Base-by-base conservation (phyloP, 2,329 filamentous ascomycete genomes). In the Fusarium sp. region DNA sequence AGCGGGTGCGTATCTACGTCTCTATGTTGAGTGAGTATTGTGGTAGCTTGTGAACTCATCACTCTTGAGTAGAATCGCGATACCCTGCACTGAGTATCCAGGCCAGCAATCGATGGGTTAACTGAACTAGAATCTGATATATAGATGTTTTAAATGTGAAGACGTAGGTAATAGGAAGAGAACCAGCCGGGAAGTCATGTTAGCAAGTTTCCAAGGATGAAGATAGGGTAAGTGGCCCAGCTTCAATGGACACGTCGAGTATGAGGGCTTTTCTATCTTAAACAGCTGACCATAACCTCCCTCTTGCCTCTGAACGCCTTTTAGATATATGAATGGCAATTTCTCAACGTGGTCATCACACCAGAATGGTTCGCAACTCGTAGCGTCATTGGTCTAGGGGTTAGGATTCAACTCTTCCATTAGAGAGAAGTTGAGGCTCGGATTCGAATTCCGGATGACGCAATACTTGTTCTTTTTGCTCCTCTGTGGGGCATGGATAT, bases 381-480 rank as follows among this genome's bases (percentile, higher is more conserved):
- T 20, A 51, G 66, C 66, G 66, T 62, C 63, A 62, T 55, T 68
- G 63, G 64, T 68, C 64, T 68, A 68, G 66, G 64, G 64, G 66
- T 68, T 67, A 67, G 66, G 63, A 68, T 68, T 68, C 63, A 67
- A 68, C 66, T 68, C 66, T 68, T 68, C 63, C 63, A 67, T 33
- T 56, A 53, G 63, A 38, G 66, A 68, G 66, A 67, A 67, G 66
- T 68, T 68, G 66, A 67, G 66, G 66, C 66, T 68, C 66, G 63
- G 66, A 66, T 67, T 67, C 63, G 66, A 66, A 67, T 67, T 66
- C 66, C 63, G 66, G 66, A 67, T 67, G 66, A 67, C 66, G 66
- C 66, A 67, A 5, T 14, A 22, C 1, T 2, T 6, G 24, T 9
- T 27, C 29, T 53, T 67, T 59, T 31, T 51, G 14, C 31, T 24